Evolutionary conservation across 148 eudicot genomes (phyloP).

Genomic region (Vaccinium myrtillus): DNA sequence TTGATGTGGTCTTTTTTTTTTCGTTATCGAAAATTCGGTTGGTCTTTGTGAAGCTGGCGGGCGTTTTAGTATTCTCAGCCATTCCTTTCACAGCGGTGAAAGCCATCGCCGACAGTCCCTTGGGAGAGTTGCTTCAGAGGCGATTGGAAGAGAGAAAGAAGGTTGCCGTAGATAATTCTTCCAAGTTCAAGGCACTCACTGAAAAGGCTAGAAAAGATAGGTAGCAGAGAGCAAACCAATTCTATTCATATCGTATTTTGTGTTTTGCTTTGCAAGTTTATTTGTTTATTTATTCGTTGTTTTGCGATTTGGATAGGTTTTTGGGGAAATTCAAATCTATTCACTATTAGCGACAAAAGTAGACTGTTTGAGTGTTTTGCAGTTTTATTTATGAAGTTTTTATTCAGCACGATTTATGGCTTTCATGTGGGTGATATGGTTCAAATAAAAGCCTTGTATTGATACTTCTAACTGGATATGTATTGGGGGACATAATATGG

Average conservation of each 20-base stretch:
- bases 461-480: neutral
- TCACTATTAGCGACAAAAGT: neutral
- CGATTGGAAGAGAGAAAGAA: slow-evolving; percentile 60
- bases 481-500: neutral
- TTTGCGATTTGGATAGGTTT: neutral
- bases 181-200: slow-evolving; percentile 41
- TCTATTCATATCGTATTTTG: neutral
- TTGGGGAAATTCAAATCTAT: neutral
- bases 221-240: slow-evolving; percentile 25
- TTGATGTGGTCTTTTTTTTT: neutral
- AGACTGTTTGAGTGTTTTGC: neutral
- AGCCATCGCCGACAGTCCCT: slow-evolving; percentile 81
- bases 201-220: slow-evolving; percentile 60
- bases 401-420: neutral
- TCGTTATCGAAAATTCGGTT: neutral
- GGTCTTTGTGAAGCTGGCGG: slow-evolving; percentile 52
- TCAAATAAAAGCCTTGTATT: neutral
- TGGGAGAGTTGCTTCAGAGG: slow-evolving; percentile 67
- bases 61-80: slow-evolving; percentile 87
- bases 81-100: slow-evolving; percentile 95
- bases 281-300: neutral
- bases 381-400: neutral
- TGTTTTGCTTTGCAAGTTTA: neutral
- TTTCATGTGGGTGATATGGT: neutral
- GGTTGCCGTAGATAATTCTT: slow-evolving; percentile 42